Evolutionary conservation across 306 rosid genomes (phyloP), one percentile per base, ranked within the genome.

Genomic region (Argentina anserina): DNA sequence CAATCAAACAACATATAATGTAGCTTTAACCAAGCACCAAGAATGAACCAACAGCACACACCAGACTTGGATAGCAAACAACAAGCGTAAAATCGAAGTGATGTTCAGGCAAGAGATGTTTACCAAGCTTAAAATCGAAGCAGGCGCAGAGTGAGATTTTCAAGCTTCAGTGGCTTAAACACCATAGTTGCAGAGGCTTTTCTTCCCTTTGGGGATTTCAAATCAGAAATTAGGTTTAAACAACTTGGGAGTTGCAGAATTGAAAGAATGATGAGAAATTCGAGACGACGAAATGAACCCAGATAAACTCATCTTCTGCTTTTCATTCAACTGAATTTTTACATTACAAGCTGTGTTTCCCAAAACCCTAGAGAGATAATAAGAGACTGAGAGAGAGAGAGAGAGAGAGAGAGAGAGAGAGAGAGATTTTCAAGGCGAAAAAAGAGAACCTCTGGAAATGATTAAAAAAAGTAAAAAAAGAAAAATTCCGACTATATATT

Each of bases 401-500:
- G 20, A 43, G 39, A 72, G n/a, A n/a, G 4, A 12, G 14, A n/a
- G 26, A 11, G 10, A 43, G n/a, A 65, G 7, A 23, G 47, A 42
- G 49, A 43, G 20, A 43, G 39, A 72, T 40, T 47, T 56, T 40
- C 73, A 29, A 15, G 37, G 17, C 12, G 31, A 26, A 61, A 29
- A 15, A 67, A 20, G 2, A 26, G 6, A 1, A 59, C 15, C 31
- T 33, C 62, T 28, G 15, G n/a, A 45, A 36, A 55, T 37, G 5
- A n/a, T n/a, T n/a, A n/a, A n/a, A 65, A 37, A 41, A 4, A 0
- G 3, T 18, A 28, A 42, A 6, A 6, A 62, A 73, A 37, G 46
- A 4, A 18, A 83, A 80, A 79, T 70, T 74, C 74, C 71, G 73
- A 81, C 4, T 53, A 73, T 74, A 64, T 65, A 59, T 31, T 42